Conservation (phyloP, 306 rosid genomes). For the Quercus cerris region DNA sequence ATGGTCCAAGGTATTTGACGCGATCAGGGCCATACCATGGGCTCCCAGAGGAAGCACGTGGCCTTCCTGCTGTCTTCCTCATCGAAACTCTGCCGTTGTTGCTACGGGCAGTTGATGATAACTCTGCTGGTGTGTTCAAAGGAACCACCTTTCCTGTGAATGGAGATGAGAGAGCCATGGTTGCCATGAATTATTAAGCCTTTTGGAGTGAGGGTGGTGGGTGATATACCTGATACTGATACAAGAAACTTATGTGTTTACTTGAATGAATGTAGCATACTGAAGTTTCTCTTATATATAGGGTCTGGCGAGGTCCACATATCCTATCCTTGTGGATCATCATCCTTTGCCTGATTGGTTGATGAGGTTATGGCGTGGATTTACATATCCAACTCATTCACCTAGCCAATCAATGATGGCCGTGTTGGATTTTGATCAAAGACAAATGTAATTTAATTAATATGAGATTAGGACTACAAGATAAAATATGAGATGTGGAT, state of each 20-base stretch:
- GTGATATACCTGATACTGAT: not conserved
- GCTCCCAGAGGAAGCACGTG: slow-evolving; percentile 27
- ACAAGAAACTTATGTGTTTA: not conserved
- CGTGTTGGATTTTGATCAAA: not conserved
- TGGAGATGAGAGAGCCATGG: slow-evolving; percentile 36
- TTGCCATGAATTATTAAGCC: slow-evolving; percentile 9
- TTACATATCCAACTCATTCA: not conserved
- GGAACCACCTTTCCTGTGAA: slow-evolving; percentile 31
- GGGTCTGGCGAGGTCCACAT: not conserved
- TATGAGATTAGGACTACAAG: too few species aligned
- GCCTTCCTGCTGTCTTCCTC: slow-evolving; percentile 28
- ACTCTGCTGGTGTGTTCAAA: slow-evolving; percentile 10
- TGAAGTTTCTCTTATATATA: not conserved
- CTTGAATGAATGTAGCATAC: not conserved
- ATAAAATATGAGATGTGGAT: too few species aligned
- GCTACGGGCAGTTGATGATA: slow-evolving; percentile 14
- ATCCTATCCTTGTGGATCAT: slow-evolving; percentile 4
- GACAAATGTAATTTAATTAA: not conserved
- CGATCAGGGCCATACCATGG: slow-evolving; percentile 38
- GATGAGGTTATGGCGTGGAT: not conserved
- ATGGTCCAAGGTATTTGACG: slow-evolving; percentile 43
- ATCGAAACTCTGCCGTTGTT: slow-evolving; percentile 24
- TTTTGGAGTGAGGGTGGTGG: not conserved
- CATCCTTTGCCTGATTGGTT: slow-evolving; percentile 18
- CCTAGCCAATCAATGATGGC: not conserved